Evolutionary conservation across 345 rosid species (phyloP), one percentile per base, ranked within the genome.

Genomic region (Hevea brasiliensis): DNA sequence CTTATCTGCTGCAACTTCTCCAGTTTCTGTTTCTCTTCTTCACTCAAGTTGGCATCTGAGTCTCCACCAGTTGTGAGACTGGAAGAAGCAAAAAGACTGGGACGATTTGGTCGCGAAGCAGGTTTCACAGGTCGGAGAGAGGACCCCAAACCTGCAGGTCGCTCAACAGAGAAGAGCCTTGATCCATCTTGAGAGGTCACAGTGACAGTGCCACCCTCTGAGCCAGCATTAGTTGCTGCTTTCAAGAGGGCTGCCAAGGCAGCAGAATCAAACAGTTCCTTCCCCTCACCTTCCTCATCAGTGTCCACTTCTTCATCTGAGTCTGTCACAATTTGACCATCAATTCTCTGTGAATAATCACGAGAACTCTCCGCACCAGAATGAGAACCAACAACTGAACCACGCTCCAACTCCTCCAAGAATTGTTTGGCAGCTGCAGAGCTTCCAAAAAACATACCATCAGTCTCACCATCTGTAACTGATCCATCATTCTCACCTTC

Each of bases 71-170:
- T 41, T 67, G 81, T 26, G 56, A 84, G 82, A 75, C 77, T 79
- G n/a, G 91, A 74, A 66, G 78, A 69, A 67, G 81, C 72, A 71
- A 89, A 90, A 70, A 90, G 77, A 80, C 71, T 88, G 35, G 93
- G 67, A 47, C 90, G 88, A 83, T 58, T 82, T 40, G 91, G 59
- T 54, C 89, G 87, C 32, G 92, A 65, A 21, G 88, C 92, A 68
- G 97, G 88, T 80, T 71, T 94, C 77, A 88, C 66, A 29, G 92
- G 81, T 59, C 87, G 81, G 20, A 94, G 89, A 41, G 97, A 88
- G 23, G 98, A 85, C 68, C 96, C 97, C 85, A 91, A 81, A 74
- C 99, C 98, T 47, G 94, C 98, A 73, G 98, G 98, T 23, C 89
- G 86, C 75, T 95, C 96, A 72, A 92, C 87, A 77, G 99, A 89